These are phyloP conservation scores for Dendrothele bispora DNA, from an alignment of 768 basidiomycete genomes.

Conservation along the genomic window DNA sequence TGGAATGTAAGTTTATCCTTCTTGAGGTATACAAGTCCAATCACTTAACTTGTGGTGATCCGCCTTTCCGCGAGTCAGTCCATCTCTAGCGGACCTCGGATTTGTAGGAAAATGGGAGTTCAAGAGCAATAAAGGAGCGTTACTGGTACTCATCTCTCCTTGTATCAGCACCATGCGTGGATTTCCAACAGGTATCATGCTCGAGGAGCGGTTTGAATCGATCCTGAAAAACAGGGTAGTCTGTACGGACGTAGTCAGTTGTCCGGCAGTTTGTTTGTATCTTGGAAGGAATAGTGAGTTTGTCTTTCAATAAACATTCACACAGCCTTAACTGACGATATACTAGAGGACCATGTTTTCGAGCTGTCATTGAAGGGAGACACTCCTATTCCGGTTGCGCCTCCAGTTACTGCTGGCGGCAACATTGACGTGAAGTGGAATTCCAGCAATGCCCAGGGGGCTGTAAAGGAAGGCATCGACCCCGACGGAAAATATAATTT, in stretches of 20 bases:
- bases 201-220: neutral
- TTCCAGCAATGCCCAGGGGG: neutral
- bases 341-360: conserved; percentile 3
- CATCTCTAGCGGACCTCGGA: neutral
- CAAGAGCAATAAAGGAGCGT: neutral
- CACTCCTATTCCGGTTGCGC: neutral
- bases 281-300: conserved; percentile 1
- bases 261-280: conserved; percentile 3
- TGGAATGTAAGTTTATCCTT: neutral
- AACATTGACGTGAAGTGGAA: conserved; percentile 1
- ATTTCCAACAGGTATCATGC: neutral
- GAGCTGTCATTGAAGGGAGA: neutral
- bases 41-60: too few species aligned
- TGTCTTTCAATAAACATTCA: neutral
- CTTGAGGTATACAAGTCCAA: neutral
- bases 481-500: neutral
- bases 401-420: neutral
- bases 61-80: neutral
- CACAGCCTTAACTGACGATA: neutral
- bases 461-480: neutral
- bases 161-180: neutral
- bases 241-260: conserved; percentile 4
- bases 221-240: neutral
- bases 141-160: neutral
- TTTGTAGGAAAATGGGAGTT: conserved; percentile 3